Evolutionary conservation across 768 basidiomycete genomes (phyloP).

Genomic region (Cyathus striatus): DNA sequence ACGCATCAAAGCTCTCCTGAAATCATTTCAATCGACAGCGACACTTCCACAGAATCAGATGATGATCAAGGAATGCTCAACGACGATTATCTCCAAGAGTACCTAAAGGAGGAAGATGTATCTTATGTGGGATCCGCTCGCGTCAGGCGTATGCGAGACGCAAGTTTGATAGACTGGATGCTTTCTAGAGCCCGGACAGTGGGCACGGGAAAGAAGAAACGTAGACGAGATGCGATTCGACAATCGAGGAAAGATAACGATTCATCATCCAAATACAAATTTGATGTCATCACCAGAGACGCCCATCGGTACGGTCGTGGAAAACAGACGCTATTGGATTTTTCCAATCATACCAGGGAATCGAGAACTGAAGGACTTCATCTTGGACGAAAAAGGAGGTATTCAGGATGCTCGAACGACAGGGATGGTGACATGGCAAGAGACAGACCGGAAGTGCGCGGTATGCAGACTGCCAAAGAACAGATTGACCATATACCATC

Average conservation of each 20-base stretch:
- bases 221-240: slow-evolving; percentile 7
- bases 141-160: slow-evolving; percentile 25
- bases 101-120: slow-evolving; percentile 7
- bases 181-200: slow-evolving; percentile 37
- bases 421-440: too few relatives aligned
- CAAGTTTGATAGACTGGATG: slow-evolving; percentile 68
- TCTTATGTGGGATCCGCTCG: slow-evolving; percentile 4
- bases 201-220: slow-evolving; percentile 12
- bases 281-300: slow-evolving; percentile 34
- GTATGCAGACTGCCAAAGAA: too few relatives aligned
- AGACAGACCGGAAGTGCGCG: too few relatives aligned
- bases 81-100: slow-evolving; percentile 12
- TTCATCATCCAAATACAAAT: slow-evolving; percentile 13
- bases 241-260: background rate
- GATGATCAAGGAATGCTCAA: too few relatives aligned
- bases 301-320: slow-evolving; percentile 23
- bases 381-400: background rate
- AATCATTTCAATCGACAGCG: too few relatives aligned
- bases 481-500: too few relatives aligned
- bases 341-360: slow-evolving; percentile 13
- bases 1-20: too few relatives aligned
- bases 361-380: background rate
- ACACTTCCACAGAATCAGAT: too few relatives aligned
- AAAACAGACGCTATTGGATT: slow-evolving; percentile 35
- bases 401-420: too few relatives aligned